Percentiles rank a stretch among this genome's conserved stretches.
Evolutionary conservation across 805 yeast genomes (phyloP).

Genomic region (Debaryomyces castellii): DNA sequence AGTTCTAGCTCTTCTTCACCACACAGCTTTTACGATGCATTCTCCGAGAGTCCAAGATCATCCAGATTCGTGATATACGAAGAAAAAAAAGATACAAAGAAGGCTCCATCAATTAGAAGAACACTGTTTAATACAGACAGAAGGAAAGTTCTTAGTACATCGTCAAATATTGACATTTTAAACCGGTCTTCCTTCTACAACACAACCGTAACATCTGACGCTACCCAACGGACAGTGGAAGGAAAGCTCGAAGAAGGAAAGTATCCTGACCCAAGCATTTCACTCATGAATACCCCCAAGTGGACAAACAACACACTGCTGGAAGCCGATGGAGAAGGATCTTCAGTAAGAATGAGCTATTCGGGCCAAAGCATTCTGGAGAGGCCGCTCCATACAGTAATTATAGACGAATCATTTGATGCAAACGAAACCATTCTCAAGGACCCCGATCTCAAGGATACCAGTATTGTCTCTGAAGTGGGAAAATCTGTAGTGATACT

Average conservation of each 20-base stretch:
- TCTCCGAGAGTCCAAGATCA: constrained; percentile 2
- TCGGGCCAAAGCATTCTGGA: constrained; percentile 6
- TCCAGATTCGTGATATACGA: constrained; percentile 11
- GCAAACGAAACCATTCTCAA: neutral
- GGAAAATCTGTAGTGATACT: constrained; percentile 9
- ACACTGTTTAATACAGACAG: constrained; percentile 1
- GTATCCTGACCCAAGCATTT: constrained; percentile 21
- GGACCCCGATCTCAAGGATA: neutral
- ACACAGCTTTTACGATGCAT: neutral
- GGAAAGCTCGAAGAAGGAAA: constrained; percentile 7
- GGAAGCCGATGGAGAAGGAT: neutral
- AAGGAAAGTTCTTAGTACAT: constrained; percentile 15
- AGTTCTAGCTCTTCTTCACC: constrained; percentile 1
- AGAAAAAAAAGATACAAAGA: constrained; percentile 1
- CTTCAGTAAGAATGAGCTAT: neutral
- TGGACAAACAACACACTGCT: constrained; percentile 3
- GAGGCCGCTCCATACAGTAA: constrained; percentile 2
- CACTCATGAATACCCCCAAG: constrained; percentile 12
- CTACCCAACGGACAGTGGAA: constrained; percentile 2
- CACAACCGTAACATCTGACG: constrained; percentile 13
- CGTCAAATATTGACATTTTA: constrained; percentile 14
- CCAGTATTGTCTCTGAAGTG: neutral
- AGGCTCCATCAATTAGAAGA: constrained; percentile 1
- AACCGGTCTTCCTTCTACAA: constrained; percentile 17
- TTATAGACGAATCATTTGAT: neutral